These are phyloP conservation scores for Cucurbita moschata DNA, from an alignment of 306 rosid genomes.

Conservation along the genomic window DNA sequence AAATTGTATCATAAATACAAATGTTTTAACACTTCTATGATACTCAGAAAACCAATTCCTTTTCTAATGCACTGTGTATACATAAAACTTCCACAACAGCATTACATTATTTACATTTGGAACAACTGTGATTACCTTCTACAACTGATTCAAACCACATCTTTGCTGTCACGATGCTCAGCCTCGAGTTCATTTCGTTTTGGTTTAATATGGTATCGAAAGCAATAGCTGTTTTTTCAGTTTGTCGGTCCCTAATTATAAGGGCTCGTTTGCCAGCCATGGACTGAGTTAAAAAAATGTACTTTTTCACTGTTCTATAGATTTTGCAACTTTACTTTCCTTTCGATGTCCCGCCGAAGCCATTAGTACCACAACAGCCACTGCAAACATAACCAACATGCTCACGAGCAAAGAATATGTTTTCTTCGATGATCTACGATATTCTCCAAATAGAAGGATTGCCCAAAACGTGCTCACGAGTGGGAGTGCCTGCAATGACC, in stretches of 20 bases:
- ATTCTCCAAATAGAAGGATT: constrained; percentile 62
- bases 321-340: constrained; percentile 3
- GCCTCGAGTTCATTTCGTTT: neutral
- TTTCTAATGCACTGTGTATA: neutral
- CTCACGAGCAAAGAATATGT: constrained; percentile 44
- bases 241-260: neutral
- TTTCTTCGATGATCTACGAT: constrained; percentile 60
- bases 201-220: neutral
- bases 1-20: neutral
- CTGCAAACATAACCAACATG: constrained; percentile 69
- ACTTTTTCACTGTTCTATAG: neutral
- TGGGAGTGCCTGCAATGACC: constrained; percentile 62
- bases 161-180: neutral
- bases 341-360: constrained; percentile 76
- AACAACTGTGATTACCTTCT: neutral
- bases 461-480: constrained; percentile 94
- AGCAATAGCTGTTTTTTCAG: neutral
- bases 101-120: neutral
- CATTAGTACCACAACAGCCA: constrained; percentile 62
- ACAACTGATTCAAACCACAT: neutral
- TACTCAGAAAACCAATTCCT: neutral
- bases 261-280: neutral
- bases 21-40: neutral
- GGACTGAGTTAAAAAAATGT: neutral
- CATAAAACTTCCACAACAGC: neutral